phyloP scores from a whole-genome alignment of 768 basidiomycete genomes.

The Boletus insuetus region DNA sequence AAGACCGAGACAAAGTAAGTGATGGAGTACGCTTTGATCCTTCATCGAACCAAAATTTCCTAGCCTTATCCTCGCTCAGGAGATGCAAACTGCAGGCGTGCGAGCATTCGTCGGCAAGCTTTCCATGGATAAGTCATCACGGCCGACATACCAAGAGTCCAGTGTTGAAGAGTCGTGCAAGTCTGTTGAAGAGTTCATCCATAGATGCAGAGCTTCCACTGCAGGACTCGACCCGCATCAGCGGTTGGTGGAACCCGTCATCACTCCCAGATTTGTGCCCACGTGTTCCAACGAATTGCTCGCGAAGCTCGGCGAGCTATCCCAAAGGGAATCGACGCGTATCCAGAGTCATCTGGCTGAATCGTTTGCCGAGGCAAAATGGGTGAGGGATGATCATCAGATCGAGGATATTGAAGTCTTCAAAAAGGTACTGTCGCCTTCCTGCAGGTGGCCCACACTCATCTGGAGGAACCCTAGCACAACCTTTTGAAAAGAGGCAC shows the following conservation, averaged over 20 bases:
- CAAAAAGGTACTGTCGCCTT: slow-evolving; percentile 45
- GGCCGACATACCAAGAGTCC: slow-evolving; percentile 67
- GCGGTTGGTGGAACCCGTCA: slow-evolving; percentile 70
- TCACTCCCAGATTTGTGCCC: slow-evolving; percentile 89
- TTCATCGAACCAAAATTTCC: background rate
- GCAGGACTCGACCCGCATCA: slow-evolving; percentile 40
- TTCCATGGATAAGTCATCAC: slow-evolving; percentile 81
- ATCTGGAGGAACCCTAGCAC: slow-evolving; percentile 38
- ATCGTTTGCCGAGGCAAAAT: slow-evolving; percentile 70
- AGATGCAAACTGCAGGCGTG: slow-evolving; percentile 68
- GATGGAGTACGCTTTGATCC: background rate
- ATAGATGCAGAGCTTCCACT: slow-evolving; percentile 42
- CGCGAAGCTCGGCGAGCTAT: slow-evolving; percentile 55
- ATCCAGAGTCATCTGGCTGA: slow-evolving; percentile 87
- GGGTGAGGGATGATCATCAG: slow-evolving; percentile 59
- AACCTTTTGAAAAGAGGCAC: slow-evolving; percentile 61
- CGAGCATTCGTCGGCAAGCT: slow-evolving; percentile 87
- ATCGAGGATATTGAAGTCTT: slow-evolving; percentile 76
- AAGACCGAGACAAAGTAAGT: slow-evolving; percentile 77
- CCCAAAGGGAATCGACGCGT: slow-evolving; percentile 42
- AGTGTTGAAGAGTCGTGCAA: slow-evolving; percentile 48
- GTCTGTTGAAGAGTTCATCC: slow-evolving; percentile 56
- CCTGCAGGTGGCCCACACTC: slow-evolving; percentile 1
- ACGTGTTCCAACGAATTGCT: slow-evolving; percentile 79
- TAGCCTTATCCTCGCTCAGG: slow-evolving; percentile 75